Evolutionary conservation across 805 yeast species (phyloP).

Genomic region (Starmerella scarabaei): DNA sequence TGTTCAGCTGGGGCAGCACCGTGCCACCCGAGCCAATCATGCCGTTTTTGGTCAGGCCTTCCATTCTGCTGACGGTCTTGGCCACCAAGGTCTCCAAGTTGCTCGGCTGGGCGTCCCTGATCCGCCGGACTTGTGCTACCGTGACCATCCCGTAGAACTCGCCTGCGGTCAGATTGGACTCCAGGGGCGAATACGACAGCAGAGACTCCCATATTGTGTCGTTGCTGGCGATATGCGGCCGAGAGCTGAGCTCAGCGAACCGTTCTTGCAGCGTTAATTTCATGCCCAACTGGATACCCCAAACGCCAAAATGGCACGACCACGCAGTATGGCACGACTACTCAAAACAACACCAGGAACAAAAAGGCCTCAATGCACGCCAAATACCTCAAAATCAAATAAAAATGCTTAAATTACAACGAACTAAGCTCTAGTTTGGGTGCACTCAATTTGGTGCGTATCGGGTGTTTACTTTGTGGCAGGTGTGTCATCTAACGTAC

Average conservation of each 20-base stretch:
- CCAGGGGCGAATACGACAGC: conserved; percentile 37
- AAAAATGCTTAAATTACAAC: no score
- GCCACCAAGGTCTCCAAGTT: conserved; percentile 46
- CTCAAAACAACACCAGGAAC: no score
- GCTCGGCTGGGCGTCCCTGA: conserved; percentile 44
- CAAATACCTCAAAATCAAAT: no score
- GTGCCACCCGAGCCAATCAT: conserved; percentile 22
- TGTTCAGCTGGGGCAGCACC: conserved; percentile 34
- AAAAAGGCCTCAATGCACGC: no score
- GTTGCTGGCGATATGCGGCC: conserved; percentile 25
- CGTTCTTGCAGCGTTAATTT: neutral
- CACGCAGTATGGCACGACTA: no score
- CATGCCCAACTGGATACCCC: no score
- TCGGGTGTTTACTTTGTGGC: no score
- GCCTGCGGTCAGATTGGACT: conserved; percentile 33
- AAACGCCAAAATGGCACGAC: no score
- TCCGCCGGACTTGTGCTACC: conserved; percentile 42
- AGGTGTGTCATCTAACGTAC: neutral
- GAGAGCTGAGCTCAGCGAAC: conserved; percentile 35
- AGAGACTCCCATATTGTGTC: conserved; percentile 29
- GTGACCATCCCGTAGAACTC: conserved; percentile 39
- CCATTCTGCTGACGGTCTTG: conserved; percentile 29
- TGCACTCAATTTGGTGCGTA: no score
- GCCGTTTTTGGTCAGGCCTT: conserved; percentile 22
- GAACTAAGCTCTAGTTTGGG: no score